Evolutionary conservation across 257 asterid species (phyloP).

Genomic region (Rubia yunnanensis): DNA sequence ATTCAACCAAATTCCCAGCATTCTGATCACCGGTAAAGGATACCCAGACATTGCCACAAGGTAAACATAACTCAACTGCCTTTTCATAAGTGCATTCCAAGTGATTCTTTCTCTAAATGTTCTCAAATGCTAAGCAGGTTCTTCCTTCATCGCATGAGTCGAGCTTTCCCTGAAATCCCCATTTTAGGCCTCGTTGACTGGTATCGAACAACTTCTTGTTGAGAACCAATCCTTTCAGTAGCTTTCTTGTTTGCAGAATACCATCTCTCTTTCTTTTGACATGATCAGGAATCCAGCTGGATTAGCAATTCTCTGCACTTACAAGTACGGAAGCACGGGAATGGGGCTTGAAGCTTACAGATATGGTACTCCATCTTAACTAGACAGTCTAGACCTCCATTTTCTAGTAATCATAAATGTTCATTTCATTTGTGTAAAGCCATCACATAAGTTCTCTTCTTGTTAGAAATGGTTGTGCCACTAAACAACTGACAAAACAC

Average conservation of each 20-base stretch:
- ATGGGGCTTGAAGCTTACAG: slow-evolving; percentile 95
- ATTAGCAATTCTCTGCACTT: slow-evolving; percentile 89
- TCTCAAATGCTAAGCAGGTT: slow-evolving; percentile 34
- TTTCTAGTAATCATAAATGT: not conserved
- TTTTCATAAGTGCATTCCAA: not conserved
- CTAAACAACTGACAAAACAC: not conserved
- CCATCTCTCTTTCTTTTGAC: slow-evolving; percentile 1
- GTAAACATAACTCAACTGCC: slow-evolving; percentile 17
- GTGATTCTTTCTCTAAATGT: not conserved
- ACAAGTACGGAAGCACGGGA: slow-evolving; percentile 75
- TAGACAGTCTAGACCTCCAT: not conserved
- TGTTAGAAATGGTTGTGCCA: not conserved
- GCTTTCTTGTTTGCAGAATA: not conserved
- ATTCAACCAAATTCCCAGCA: slow-evolving; percentile 76
- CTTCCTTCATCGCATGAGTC: slow-evolving; percentile 74
- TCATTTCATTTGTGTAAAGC: not conserved
- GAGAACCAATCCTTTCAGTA: not conserved
- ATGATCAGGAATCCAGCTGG: slow-evolving; percentile 90
- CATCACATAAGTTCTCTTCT: not conserved
- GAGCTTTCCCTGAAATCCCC: slow-evolving; percentile 53
- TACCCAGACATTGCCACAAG: slow-evolving; percentile 95
- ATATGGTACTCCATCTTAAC: slow-evolving; percentile 49
- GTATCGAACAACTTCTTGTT: slow-evolving; percentile 28
- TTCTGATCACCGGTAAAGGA: slow-evolving; percentile 90
- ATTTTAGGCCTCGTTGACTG: slow-evolving; percentile 90